Evolutionary conservation across 164 flowering plant genomes (phyloP), one percentile per base, ranked within the genome.

Genomic region (Litsea cubeba): DNA sequence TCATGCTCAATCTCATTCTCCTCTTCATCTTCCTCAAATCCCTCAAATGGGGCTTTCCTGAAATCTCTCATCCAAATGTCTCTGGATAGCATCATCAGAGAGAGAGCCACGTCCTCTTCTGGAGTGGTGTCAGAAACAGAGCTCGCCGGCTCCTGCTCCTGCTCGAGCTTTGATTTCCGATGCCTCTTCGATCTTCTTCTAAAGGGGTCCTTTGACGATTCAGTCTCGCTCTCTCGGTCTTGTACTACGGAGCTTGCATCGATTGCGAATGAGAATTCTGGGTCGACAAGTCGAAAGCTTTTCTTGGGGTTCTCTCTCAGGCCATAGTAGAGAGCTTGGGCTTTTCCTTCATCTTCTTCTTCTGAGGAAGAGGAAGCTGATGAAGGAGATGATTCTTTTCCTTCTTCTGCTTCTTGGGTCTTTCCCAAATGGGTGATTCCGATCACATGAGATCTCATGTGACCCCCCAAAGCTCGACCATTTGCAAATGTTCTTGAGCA

Each of bases 391-490:
- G 86, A 81, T 23, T 77, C 85, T 5, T 75, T 81, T 26, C 50
- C 62, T 32, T 63, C 75, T 0, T 54, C 60, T 20, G 17, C 60
- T 20, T 14, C 18, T 14, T 46, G 78, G 24, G 28, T 75, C 73
- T 77, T 74, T 72, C 12, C 20, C 5, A 15, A 81, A 76, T 73
- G 76, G 77, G 50, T 11, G 66, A 10, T 8, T 62, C 80, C 3
- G 28, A 79, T 83, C 87, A 89, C 74, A 75, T 94, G 98, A 81
- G 97, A 88, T 90, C 97, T 89, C 92, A 91, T 95, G 80, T 95
- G 98, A 65, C 98, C 97, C 18, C 97, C 98, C 71, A 95, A 78
- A 58, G 97, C 92, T 82, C 95, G 87, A 0, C 97, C 98, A 79
- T 90, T 88, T 18, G 83, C 78, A 73, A 92, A 95, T 32, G 81